Evolutionary conservation across 495 filamentous ascomycete genomes (phyloP), one percentile per base, ranked within the genome.

Genomic region (Penicillium parvum): DNA sequence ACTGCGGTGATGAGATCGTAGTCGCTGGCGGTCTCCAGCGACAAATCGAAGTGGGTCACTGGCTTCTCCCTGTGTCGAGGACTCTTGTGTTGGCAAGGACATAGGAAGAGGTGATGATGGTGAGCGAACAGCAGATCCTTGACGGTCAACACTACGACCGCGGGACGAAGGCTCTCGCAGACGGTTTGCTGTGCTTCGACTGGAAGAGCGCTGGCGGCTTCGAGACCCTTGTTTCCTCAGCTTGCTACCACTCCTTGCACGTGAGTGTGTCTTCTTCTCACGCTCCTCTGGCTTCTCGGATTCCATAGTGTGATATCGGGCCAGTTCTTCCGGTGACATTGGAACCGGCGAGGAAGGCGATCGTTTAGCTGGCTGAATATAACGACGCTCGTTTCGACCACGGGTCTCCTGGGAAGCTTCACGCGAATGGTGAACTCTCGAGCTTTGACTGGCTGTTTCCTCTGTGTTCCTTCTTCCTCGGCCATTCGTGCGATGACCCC

Each of bases 341-440:
- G 88, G 86, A 9, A 94, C 79, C 0, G 90, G 90, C 7, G 89
- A 95, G 30, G 87, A 91, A 4, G 89, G 90, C 5, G 90, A 95
- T 4, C 87, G 75, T 57, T 95, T 94, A 5, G 86, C 84, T 20
- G 89, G 84, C 27, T 81, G 85, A 48, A 88, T 86, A 48, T 84
- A 85, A 32, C 82, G 79, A 40, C 75, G 68, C 7, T 74, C 71
- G 36, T 72, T 74, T 26, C 84, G 75, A 14, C 84, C 86, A 29
- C 86, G 81, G 18, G 81, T 79, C 41, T 83, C 82, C 50, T 79
- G 76, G 8, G 86, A 89, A 7, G 56, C 60, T n/a, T 86, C 83
- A 8, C 82, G 74, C 10, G 63, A 55, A 14, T 63, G 68, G 7
- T 72, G 58, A 50, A 72, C 70, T 26, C 75, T 63, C 18, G 58